Conservation (phyloP, 192 early-diverging fungal species). For the Coemansia sp. region DNA sequence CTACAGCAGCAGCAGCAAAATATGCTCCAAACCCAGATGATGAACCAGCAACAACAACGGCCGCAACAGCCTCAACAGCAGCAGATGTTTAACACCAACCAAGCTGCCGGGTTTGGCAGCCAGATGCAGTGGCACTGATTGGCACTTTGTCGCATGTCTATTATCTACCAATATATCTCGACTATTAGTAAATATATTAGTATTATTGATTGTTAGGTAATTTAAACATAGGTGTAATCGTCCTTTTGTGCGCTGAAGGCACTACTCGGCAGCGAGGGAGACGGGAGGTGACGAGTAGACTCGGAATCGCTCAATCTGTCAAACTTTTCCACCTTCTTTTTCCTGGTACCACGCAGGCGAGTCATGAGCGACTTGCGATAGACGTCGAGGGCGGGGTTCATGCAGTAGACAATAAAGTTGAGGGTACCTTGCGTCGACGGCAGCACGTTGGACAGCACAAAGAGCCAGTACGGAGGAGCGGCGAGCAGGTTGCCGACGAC, state of each 20-base stretch:
- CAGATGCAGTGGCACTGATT: conserved; percentile 39
- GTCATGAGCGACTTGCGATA: conserved; percentile 21
- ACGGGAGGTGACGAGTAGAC: not conserved
- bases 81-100: conserved; percentile 29
- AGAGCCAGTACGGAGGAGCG: conserved; percentile 22
- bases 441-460: conserved; percentile 21
- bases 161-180: not conserved
- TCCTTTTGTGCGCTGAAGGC: conserved; percentile 13
- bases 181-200: not conserved
- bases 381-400: conserved; percentile 27
- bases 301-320: conserved; percentile 17
- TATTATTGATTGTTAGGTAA: not conserved
- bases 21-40: conserved; percentile 28
- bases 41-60: conserved; percentile 22
- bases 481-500: conserved; percentile 10
- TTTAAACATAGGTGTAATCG: conserved; percentile 13
- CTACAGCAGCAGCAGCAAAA: conserved; percentile 26
- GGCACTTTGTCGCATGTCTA: not conserved
- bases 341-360: conserved; percentile 6
- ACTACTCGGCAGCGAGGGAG: conserved; percentile 17
- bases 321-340: conserved; percentile 13
- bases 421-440: conserved; percentile 22
- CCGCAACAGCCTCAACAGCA: conserved; percentile 16
- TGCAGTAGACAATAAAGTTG: conserved; percentile 28
- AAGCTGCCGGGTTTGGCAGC: conserved; percentile 25